Conservation (phyloP, 306 rosid species). For the Morella rubra region DNA sequence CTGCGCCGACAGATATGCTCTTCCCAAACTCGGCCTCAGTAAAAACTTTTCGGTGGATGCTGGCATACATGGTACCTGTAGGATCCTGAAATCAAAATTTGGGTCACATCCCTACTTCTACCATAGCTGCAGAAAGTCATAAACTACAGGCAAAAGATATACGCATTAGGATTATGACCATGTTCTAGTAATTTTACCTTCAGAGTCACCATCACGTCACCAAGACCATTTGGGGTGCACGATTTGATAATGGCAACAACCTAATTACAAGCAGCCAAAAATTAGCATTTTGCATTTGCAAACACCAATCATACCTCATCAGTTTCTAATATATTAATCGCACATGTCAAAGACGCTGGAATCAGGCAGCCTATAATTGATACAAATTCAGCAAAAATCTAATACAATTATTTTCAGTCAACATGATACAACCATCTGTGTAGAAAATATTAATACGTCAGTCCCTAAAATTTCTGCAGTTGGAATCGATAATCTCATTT, state of each 20-base stretch:
- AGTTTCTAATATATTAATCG: not conserved
- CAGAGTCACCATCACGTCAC: conserved; percentile 63
- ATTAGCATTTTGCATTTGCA: not conserved
- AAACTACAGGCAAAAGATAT: not conserved
- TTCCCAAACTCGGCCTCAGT: conserved; percentile 43
- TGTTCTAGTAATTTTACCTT: conserved; percentile 46
- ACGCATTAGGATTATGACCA: not conserved
- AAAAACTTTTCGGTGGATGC: conserved; percentile 61
- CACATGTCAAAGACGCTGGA: not conserved
- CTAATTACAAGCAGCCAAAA: conserved; percentile 30
- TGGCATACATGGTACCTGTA: conserved; percentile 56
- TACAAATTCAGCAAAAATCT: not conserved
- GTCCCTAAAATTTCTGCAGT: not conserved
- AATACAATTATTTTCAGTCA: not conserved
- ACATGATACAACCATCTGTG: not conserved
- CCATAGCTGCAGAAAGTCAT: not conserved
- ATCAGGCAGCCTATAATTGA: not conserved
- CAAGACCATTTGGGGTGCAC: conserved; percentile 68
- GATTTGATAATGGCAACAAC: conserved; percentile 65
- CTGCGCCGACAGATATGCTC: conserved; percentile 65
- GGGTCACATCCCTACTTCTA: not conserved
- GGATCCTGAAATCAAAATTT: conserved; percentile 67
- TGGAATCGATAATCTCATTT: not conserved
- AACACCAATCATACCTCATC: not conserved
- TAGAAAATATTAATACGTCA: not conserved